These are phyloP conservation scores for Saturnispora gosingensis DNA, from an alignment of 805 yeast genomes.

Conservation along the genomic window DNA sequence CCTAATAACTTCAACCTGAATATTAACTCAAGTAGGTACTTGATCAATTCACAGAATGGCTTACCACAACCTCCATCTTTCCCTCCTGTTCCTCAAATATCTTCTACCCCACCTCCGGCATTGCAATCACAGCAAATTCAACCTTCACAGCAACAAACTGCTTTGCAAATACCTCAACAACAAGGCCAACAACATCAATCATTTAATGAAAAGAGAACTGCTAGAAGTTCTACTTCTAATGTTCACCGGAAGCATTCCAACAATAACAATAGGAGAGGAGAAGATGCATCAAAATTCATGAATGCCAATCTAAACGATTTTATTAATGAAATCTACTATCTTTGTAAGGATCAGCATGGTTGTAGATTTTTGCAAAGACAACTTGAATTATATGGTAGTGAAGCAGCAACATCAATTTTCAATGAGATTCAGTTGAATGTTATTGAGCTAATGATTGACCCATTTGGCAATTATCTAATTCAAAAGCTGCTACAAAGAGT, in stretches of 20 bases:
- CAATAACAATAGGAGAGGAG: constrained; percentile 34
- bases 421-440: constrained; percentile 70
- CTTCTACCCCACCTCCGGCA: background rate
- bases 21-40: background rate
- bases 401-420: constrained; percentile 67
- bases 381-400: constrained; percentile 53
- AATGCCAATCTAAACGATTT: constrained; percentile 63
- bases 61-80: background rate
- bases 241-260: constrained; percentile 29
- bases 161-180: background rate
- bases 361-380: constrained; percentile 88
- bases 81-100: background rate
- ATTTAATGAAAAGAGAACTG: constrained; percentile 8
- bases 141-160: constrained; percentile 3
- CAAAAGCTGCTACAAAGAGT: constrained; percentile 84
- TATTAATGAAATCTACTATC: constrained; percentile 60
- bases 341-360: constrained; percentile 95
- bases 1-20: constrained; percentile 3
- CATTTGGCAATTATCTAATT: constrained; percentile 93
- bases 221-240: constrained; percentile 24
- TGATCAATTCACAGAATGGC: background rate
- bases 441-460: constrained; percentile 86
- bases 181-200: constrained; percentile 3
- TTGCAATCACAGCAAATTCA: background rate
- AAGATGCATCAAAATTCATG: constrained; percentile 61